Conservation (phyloP, 2,329 filamentous ascomycete species). For the Exophiala mesophila region DNA sequence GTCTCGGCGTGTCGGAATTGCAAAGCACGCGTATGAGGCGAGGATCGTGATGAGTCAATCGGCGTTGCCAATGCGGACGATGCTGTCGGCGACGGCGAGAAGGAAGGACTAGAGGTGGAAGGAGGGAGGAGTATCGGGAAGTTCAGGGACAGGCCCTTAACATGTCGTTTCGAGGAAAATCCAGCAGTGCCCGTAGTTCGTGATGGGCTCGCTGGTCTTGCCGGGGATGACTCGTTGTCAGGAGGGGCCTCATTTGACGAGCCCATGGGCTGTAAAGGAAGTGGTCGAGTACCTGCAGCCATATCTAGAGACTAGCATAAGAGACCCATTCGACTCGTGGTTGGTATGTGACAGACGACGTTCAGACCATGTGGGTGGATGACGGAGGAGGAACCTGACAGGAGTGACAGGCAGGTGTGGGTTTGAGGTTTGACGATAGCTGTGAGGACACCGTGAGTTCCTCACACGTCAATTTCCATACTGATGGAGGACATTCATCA, state of each 20-base stretch:
- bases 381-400: background rate
- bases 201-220: constrained; percentile 6
- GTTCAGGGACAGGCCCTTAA: constrained; percentile 44
- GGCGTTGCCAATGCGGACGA: constrained; percentile 27
- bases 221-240: background rate
- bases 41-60: constrained; percentile 24
- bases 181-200: constrained; percentile 5
- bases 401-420: background rate
- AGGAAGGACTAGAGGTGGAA: constrained; percentile 3
- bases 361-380: background rate
- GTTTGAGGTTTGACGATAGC: background rate
- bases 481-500: background rate
- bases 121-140: constrained; percentile 41
- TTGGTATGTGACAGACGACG: constrained; percentile 1
- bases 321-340: background rate
- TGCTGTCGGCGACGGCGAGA: constrained; percentile 30
- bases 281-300: constrained; percentile 2
- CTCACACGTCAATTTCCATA: no score
- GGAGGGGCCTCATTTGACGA: background rate
- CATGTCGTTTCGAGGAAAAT: constrained; percentile 32
- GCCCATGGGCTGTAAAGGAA: constrained; percentile 4
- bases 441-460: no score
- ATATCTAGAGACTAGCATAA: background rate
- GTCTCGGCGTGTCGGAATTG: constrained; percentile 11
- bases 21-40: constrained; percentile 14